Evolutionary conservation across 1,139 yeast genomes (phyloP).

Genomic region (Kurtzmaniella natalensis): DNA sequence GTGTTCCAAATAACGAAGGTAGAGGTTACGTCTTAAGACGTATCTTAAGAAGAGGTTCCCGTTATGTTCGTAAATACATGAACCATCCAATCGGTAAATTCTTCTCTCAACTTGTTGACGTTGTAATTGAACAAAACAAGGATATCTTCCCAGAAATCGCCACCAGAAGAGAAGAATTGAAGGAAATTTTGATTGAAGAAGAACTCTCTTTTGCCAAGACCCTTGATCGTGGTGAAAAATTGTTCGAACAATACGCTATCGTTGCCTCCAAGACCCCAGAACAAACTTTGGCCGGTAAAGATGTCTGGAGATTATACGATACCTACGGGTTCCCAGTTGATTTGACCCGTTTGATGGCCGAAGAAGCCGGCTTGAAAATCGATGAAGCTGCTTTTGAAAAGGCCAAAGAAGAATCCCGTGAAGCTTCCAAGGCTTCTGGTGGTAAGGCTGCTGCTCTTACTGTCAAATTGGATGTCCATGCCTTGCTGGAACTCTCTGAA

Average conservation of each 20-base stretch:
- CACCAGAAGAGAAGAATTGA: conserved; percentile 66
- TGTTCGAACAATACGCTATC: conserved; percentile 88
- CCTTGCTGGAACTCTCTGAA: conserved; percentile 61
- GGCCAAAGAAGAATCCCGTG: conserved; percentile 84
- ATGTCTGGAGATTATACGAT: conserved; percentile 97
- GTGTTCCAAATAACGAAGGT: conserved; percentile 98
- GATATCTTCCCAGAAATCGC: conserved; percentile 89
- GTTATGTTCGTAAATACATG: conserved; percentile 95
- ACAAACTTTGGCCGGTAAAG: conserved; percentile 82
- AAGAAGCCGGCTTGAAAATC: conserved; percentile 91
- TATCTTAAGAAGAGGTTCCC: conserved; percentile 94
- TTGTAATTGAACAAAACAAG: conserved; percentile 77
- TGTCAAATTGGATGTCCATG: conserved; percentile 86
- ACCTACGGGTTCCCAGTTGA: conserved; percentile 99
- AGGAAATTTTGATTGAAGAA: conserved; percentile 92
- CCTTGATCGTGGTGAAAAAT: conserved; percentile 94
- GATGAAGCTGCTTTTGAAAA: conserved; percentile 89
- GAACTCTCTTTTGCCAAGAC: conserved; percentile 93
- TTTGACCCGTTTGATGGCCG: conserved; percentile 96
- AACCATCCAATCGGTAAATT: conserved; percentile 92
- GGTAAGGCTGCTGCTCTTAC: conserved; percentile 52
- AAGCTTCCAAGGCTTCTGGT: conserved; percentile 91
- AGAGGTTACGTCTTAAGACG: conserved; percentile 97
- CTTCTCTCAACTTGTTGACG: conserved; percentile 88
- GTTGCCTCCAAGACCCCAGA: conserved; percentile 73